These are phyloP conservation scores for Sungouiozyma intestinalis DNA, from an alignment of 805 yeast genomes.

Conservation along the genomic window DNA sequence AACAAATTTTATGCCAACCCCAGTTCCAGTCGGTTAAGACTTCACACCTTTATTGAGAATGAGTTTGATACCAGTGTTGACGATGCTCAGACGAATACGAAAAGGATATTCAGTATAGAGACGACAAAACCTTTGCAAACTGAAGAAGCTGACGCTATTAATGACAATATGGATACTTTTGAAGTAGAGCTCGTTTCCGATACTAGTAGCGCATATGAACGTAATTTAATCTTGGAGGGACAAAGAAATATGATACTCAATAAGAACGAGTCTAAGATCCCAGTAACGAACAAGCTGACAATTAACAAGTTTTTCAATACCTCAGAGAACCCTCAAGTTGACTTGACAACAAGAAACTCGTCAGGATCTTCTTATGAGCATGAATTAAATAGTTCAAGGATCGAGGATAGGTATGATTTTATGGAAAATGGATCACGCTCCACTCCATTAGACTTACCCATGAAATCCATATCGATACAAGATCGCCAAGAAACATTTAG, in stretches of 20 bases:
- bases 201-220: neutral
- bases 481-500: neutral
- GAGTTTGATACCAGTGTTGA: neutral
- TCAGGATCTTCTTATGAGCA: slow-evolving; percentile 21
- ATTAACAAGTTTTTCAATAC: slow-evolving; percentile 13
- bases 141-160: neutral
- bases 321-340: neutral
- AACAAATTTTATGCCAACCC: neutral
- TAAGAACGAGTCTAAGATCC: slow-evolving; percentile 11
- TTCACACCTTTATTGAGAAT: neutral
- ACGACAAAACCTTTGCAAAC: slow-evolving; percentile 18
- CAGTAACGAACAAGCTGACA: slow-evolving; percentile 17
- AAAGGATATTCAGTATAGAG: slow-evolving; percentile 10
- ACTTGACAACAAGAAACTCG: slow-evolving; percentile 14
- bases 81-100: neutral
- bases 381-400: slow-evolving; percentile 4
- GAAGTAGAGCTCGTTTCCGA: neutral
- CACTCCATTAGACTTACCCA: slow-evolving; percentile 2
- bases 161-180: neutral
- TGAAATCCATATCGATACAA: neutral
- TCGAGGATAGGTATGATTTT: neutral
- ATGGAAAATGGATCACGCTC: neutral
- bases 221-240: slow-evolving; percentile 3
- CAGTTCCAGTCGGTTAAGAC: neutral
- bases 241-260: neutral